Percentiles rank a stretch among this genome's conserved stretches.
These are phyloP conservation scores for Cryphonectria radicalis DNA, from an alignment of 2,329 filamentous ascomycete species.

Conservation along the genomic window DNA sequence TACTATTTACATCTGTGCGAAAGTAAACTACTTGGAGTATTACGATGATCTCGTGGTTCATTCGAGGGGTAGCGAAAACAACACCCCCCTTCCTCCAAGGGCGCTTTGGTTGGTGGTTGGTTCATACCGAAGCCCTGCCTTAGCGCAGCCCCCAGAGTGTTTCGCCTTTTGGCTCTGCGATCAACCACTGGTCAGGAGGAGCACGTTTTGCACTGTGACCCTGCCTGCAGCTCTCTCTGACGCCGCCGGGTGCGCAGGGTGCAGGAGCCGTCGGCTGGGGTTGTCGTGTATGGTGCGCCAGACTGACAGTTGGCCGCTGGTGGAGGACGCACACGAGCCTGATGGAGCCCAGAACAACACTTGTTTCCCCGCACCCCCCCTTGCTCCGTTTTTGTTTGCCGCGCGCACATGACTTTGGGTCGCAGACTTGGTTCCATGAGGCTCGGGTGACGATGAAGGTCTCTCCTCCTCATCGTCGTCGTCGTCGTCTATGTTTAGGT, in stretches of 20 bases:
- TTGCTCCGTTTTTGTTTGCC: not conserved
- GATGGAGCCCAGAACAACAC: not conserved
- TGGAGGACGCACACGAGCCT: not conserved
- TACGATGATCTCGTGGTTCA: not conserved
- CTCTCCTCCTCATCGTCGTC: not conserved
- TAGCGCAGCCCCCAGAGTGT: not conserved
- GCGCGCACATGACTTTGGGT: not conserved
- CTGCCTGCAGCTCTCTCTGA: constrained; percentile 1
- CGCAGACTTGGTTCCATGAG: not conserved
- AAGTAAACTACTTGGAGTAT: not conserved
- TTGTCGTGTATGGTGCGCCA: not conserved
- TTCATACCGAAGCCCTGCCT: constrained; percentile 1
- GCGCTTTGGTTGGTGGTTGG: not conserved
- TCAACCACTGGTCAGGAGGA: not conserved
- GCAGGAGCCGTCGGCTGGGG: constrained; percentile 2
- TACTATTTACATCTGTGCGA: not conserved
- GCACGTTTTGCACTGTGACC: not conserved
- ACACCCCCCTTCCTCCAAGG: too few species aligned
- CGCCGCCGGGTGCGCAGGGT: not conserved
- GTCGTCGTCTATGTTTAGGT: not conserved
- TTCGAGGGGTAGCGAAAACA: not conserved
- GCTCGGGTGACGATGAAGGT: not conserved
- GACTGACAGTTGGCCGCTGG: not conserved
- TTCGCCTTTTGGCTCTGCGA: not conserved
- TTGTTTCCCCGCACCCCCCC: not conserved